Base-by-base conservation (phyloP, 768 basidiomycete species). In the Galerina sulciceps region DNA sequence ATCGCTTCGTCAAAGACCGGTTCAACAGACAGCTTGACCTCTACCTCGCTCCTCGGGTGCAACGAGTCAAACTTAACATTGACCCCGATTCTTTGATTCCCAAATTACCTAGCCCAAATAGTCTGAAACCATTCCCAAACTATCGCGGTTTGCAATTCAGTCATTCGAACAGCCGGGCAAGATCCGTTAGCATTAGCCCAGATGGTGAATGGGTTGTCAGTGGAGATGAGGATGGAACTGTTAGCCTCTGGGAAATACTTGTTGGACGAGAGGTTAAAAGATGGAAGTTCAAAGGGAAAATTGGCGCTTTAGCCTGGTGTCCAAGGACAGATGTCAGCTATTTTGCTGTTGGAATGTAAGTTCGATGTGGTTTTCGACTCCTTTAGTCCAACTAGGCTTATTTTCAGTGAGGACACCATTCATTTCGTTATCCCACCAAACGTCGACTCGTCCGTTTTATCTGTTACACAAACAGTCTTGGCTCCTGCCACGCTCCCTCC, bases 21-120 rank as follows among this genome's bases (percentile, higher is more conserved):
- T 99, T 99, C 74, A 86, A 84, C 67, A 88, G 97, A 18, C 95
- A 96, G 74, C 84, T 99, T 36, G 97, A 99, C 73, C 80, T 99
- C 17, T 99, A 99, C 71, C 87, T 99, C 44, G 97, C 97, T 3
- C 96, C 97, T 36, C 85, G 97, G 45, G 86, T 97, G 61, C 91
- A 93, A 65, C 79, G 93, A 53, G 85, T 81, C 53, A 94, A 93
- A 71, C 85, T 99, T 34, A 94, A 94, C 67, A 92, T 97, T 51
- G 93, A 99, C 68, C 95, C 96, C 1, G 85, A 88, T 63, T 91
- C 89, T 46, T 80, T 99, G 31, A 88, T 99, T 36, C 97, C 97
- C 18, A 96, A 97, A 74, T 80, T 99, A 9, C 97, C 97, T 1
- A 93, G 90, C 65, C 95, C 96, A 10, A 89, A 78, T 67, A 96